A percentile compares a stretch with the other conserved stretches of the same genome.
phyloP scores from a whole-genome alignment of 1,284 basidiomycete genomes.

The Phaffia rhodozyma region DNA sequence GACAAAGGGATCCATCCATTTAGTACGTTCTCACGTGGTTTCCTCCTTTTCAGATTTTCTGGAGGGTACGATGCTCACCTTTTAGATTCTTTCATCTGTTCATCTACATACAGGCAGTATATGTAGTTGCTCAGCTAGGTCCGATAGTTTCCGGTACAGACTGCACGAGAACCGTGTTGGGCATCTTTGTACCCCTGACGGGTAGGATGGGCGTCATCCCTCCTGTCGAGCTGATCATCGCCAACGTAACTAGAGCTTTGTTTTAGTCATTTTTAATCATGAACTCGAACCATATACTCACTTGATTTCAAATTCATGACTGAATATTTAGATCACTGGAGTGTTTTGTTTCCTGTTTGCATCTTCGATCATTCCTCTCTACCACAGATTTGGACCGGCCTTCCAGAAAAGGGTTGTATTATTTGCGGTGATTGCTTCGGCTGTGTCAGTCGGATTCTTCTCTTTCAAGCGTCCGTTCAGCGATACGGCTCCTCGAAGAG shows the following conservation, averaged over 20 bases:
- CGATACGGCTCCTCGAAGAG: constrained; percentile 69
- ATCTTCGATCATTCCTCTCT: constrained; percentile 49
- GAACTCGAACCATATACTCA: constrained; percentile 18
- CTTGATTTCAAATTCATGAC: constrained; percentile 2
- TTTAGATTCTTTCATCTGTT: background rate
- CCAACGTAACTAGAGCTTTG: constrained; percentile 37
- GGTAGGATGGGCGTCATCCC: constrained; percentile 29
- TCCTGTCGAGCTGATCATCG: constrained; percentile 82
- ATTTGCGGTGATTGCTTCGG: constrained; percentile 41
- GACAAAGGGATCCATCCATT: constrained; percentile 39
- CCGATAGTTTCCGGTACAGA: constrained; percentile 59
- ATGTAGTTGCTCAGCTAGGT: constrained; percentile 51
- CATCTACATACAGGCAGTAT: constrained; percentile 38
- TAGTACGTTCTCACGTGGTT: constrained; percentile 1
- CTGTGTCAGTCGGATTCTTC: constrained; percentile 45
- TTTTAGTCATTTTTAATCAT: constrained; percentile 1
- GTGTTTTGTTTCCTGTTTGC: constrained; percentile 48
- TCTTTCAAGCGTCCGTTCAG: constrained; percentile 62
- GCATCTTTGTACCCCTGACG: constrained; percentile 86
- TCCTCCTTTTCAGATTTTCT: background rate
- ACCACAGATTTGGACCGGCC: constrained; percentile 53
- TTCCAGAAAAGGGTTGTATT: constrained; percentile 43
- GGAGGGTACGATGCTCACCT: background rate
- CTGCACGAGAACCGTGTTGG: constrained; percentile 55
- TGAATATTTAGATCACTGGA: constrained; percentile 41